These are phyloP conservation scores for Cercospora berteroae DNA, from an alignment of 2,329 filamentous ascomycete genomes.

Conservation along the genomic window DNA sequence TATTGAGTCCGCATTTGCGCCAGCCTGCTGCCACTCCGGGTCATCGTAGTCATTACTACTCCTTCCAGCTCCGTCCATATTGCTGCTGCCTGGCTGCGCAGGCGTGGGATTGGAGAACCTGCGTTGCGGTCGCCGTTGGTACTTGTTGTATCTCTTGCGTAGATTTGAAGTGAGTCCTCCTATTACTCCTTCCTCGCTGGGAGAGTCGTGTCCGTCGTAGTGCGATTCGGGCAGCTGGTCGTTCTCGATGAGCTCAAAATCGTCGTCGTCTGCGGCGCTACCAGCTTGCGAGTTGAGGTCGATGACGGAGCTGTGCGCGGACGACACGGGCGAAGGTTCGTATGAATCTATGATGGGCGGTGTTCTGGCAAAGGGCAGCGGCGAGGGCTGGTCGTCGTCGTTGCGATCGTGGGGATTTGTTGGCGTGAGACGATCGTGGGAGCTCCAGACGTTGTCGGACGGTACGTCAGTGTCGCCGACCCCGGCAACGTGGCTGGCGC, in stretches of 20 bases:
- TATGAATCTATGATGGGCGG: slow-evolving; percentile 3
- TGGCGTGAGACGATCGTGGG: neutral
- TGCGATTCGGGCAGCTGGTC: slow-evolving; percentile 16
- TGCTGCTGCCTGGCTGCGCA: slow-evolving; percentile 17
- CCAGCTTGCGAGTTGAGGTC: slow-evolving; percentile 7
- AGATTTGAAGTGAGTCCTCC: slow-evolving; percentile 12
- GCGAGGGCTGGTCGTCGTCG: neutral
- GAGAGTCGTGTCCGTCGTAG: slow-evolving; percentile 19
- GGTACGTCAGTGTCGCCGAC: slow-evolving; percentile 3
- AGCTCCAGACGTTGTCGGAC: slow-evolving; percentile 3
- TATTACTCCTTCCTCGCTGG: slow-evolving; percentile 13
- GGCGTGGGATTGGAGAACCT: slow-evolving; percentile 2
- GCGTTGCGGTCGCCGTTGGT: slow-evolving; percentile 3
- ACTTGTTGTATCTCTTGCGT: slow-evolving; percentile 5
- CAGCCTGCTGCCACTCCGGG: slow-evolving; percentile 67
- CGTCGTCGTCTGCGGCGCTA: slow-evolving; percentile 8
- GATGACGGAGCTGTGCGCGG: slow-evolving; percentile 20
- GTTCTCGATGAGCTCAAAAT: slow-evolving; percentile 24
- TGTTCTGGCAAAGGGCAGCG: neutral
- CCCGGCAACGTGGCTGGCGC: slow-evolving; percentile 6
- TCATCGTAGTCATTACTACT: slow-evolving; percentile 70
- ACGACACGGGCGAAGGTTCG: slow-evolving; percentile 5
- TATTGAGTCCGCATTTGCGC: slow-evolving; percentile 51
- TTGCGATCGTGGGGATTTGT: neutral
- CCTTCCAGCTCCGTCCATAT: slow-evolving; percentile 32